phyloP scores from a whole-genome alignment of 1,284 basidiomycete genomes.

The Uromyces viciae-fabae region DNA sequence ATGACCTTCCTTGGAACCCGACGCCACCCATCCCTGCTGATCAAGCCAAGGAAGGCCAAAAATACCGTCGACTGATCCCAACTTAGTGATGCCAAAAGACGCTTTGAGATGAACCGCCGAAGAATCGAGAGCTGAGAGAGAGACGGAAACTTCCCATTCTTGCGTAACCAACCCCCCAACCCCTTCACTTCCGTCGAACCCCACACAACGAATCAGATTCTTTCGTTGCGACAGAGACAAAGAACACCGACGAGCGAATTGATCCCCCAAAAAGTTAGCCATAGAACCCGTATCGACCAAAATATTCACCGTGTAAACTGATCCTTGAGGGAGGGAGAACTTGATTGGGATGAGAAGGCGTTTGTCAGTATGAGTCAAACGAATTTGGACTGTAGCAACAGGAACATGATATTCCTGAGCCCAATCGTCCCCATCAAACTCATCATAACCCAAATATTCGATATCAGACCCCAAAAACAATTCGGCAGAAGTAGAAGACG shows the following conservation, averaged over 20 bases:
- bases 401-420: neutral
- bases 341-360: neutral
- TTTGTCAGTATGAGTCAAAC: neutral
- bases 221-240: neutral
- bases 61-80: neutral
- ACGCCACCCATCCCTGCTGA: neutral
- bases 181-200: neutral
- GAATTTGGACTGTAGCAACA: neutral
- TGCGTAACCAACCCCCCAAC: neutral
- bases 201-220: neutral
- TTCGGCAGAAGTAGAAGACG: neutral
- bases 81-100: neutral
- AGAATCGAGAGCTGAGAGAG: neutral
- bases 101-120: neutral
- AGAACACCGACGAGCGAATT: neutral
- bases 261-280: neutral
- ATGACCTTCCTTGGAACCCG: neutral
- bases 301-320: neutral
- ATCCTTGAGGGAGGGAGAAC: neutral
- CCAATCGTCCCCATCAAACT: neutral
- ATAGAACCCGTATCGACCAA: neutral
- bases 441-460: neutral
- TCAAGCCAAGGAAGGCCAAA: conserved; percentile 6
- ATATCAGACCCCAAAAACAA: neutral
- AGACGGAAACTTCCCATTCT: neutral